Evolutionary conservation across 2,329 filamentous ascomycete species (phyloP), one percentile per base, ranked within the genome.

Genomic region (Diaporthe citriasiana): DNA sequence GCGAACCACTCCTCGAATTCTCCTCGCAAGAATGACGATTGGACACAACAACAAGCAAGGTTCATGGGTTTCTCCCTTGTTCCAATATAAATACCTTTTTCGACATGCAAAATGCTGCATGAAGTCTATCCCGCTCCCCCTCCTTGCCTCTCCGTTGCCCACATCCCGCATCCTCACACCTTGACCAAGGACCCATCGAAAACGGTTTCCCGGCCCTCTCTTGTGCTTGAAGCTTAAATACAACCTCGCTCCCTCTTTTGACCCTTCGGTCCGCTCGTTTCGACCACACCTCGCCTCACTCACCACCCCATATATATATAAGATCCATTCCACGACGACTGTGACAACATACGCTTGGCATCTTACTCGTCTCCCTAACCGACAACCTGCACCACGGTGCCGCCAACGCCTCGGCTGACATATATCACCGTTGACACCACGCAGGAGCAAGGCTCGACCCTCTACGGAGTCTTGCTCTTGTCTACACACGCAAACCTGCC

Each of bases 71-170:
- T 57, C 53, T 60, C 56, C 45, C 57, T 40, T 42, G 56, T 50
- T 71, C 70, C 27, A 71, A 71, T 63, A 71, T 71, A 63, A 71
- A 71, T 71, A 65, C 70, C 70, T 63, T 63, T 63, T 71, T 71
- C 70, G 53, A 71, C 56, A 35, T 63, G 56, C 70, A 53, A 60
- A 53, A 47, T 71, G 70, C 70, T 71, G 56, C 70, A 71, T 63
- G 70, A 71, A 71, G 70, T 38, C 59, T 59, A 50, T 57, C 53
- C 56, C 70, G 56, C 38, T n/a, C 53, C 56, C 69, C 70, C 70
- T 71, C 55, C 69, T 63, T 45, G 69, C 56, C 69, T 71, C 56
- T 71, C 55, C 69, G 55, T 53, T 42, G 30, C 33, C 47, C 56
- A 38, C 55, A 51, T 71, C 56, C 45, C 56, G 55, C 27, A 71